Conservation (phyloP, 2,329 filamentous ascomycete species). For the Zalaria obscura region DNA sequence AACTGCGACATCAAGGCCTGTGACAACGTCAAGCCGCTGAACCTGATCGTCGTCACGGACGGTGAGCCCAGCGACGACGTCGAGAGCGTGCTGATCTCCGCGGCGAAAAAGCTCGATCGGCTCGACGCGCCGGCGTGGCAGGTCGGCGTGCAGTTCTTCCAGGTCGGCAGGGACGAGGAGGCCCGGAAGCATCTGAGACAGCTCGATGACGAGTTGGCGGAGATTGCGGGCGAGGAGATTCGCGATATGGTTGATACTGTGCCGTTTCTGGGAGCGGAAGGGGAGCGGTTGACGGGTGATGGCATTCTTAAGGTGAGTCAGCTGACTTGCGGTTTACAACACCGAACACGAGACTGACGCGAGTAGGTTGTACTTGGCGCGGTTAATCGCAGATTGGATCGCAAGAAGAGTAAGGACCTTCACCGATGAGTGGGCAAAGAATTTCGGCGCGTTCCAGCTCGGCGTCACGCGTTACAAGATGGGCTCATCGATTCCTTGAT, state of each 20-base stretch:
- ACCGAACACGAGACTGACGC: background rate
- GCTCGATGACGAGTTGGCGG: constrained; percentile 59
- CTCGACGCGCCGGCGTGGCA: constrained; percentile 63
- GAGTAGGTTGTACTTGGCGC: constrained; percentile 53
- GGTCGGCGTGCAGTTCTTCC: constrained; percentile 90
- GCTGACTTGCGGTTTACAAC: constrained; percentile 2
- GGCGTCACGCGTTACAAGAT: constrained; percentile 99
- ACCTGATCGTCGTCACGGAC: constrained; percentile 88
- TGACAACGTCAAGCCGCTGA: constrained; percentile 57
- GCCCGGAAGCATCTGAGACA: constrained; percentile 53
- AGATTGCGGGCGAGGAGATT: constrained; percentile 38
- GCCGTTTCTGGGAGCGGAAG: constrained; percentile 47
- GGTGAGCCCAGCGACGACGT: constrained; percentile 70
- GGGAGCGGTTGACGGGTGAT: constrained; percentile 47
- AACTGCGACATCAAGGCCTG: constrained; percentile 27
- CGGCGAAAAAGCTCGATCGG: constrained; percentile 56
- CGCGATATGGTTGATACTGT: constrained; percentile 90
- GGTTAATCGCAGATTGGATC: constrained; percentile 54
- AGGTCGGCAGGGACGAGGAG: constrained; percentile 60
- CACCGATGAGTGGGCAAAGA: constrained; percentile 13
- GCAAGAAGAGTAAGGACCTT: constrained; percentile 21
- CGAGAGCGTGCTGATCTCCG: constrained; percentile 50
- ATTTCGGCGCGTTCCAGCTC: constrained; percentile 97
- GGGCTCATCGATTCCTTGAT: constrained; percentile 96
- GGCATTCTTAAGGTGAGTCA: constrained; percentile 52